Base-by-base conservation (phyloP, 1,139 yeast species). In the Saccharomycopsis crataegensis region DNA sequence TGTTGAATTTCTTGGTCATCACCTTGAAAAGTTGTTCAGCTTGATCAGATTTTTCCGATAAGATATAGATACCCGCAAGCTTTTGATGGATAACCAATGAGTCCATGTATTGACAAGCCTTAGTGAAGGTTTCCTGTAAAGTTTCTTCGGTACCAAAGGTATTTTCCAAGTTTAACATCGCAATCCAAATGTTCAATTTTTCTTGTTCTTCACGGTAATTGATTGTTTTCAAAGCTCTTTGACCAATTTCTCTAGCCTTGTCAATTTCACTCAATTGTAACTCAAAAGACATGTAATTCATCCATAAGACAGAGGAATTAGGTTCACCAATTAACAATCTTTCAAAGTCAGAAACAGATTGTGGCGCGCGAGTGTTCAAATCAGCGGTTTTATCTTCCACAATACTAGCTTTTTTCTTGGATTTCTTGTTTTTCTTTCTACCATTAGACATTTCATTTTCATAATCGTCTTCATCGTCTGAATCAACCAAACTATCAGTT, bases 251-350 rank as follows among this genome's bases (percentile, higher is more conserved):
- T 62, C 99, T 82, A 11, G 98, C 97, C 70, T 86, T 89, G 53
- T 91, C 97, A 57, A 90, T 74, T 67, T 93, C 99, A 73, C 96
- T 86, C 60, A 93, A 76, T 69, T 91, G 96, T 61, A 93, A 77
- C 70, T 90, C 96, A 86, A 91, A 93, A 2, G 98, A 93, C 97
- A 94, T 93, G 70, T 87, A 93, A 70, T 91, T 89, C 89, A 93
- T 91, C 99, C 99, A 93, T 60, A 90, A 72, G 51, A 91, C 80
- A 1, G 99, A 91, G 2, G 96, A 88, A 72, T 89, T 86, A 54
- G 99, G 98, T 65, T 86, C 86, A 65, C 97, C 96, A 57, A 93
- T 79, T 54, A 93, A 76, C 60, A 93, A 73, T 64, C 99, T 81
- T 70, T 93, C 99, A 65, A 89, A 93, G 70, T 93, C 99, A 55